Base-by-base conservation (phyloP, 768 basidiomycete genomes). In the Pholiota conissans region DNA sequence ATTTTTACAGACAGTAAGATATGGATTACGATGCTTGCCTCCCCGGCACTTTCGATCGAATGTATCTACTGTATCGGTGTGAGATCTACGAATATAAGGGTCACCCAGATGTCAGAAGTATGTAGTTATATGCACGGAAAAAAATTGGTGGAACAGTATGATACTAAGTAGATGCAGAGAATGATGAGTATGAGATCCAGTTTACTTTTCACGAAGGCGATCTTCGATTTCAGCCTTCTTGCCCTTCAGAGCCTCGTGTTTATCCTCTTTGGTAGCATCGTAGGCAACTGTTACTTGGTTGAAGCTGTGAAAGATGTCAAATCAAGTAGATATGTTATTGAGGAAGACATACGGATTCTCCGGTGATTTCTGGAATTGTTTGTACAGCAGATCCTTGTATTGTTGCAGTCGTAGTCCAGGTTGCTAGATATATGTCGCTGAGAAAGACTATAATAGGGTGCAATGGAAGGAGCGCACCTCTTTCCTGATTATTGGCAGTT, bases 301-400 rank as follows among this genome's bases (percentile, higher is more conserved):
- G 78, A 90, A 96, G 45, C 92, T 94, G 63, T n/a, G n/a, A 18
- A 42, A 18, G 16, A 47, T 16, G 52, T 6, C 45, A 24, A 58
- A 34, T n/a, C n/a, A 13, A 26, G 26, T 35, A 16, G 28, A 22
- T 29, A 27, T 28, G 4, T 2, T 28, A 20, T 37, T 5, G 18
- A 11, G 13, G 29, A 49, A 34, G 6, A 72, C 89, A 68, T 74
- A 95, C 94, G 95, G 91, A 72, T 97, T 97, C 60, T 97, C 95
- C 0, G 94, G 92, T 1, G 91, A 88, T 72, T 97, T 98, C 72
- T 97, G 92, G 85, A 98, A 98, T 71, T 93, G 86, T 74, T 96
- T 97, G 83, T 84, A 89, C 48, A 97, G 74, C 49, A 94, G 74
- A 58, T 98, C 95, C 69, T 86, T 89, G 72, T 96, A 95, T 71